Base-by-base conservation (phyloP, 768 basidiomycete genomes). In the Xerocomus brunneocitrinus region DNA sequence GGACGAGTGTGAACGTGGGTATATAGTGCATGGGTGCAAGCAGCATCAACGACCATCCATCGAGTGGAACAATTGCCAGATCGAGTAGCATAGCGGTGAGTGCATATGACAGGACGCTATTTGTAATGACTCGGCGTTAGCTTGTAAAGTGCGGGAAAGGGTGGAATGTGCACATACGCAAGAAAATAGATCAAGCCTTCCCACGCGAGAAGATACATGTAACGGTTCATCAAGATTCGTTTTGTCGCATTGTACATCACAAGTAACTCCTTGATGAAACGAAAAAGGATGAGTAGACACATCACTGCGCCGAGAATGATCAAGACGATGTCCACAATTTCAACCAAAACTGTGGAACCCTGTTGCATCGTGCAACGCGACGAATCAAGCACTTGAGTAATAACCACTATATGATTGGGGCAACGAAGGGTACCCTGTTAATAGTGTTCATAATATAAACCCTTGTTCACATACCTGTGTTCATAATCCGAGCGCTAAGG, bases 141-240 rank as follows among this genome's bases (percentile, higher is more conserved):
- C n/a, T 16, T 1, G 28, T 19, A 4, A 3, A 30, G 28, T 12
- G 40, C 12, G 24, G 9, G 38, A 6, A 34, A 13, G 8, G 24
- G 9, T 48, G n/a, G 5, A 7, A 19, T 8, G 13, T 5, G 28
- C 2, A 25, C 31, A 13, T n/a, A 50, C 22, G 22, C 13, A 22
- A 50, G 31, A 43, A 50, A 50, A n/a, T 50, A 50, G 9, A 42
- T 1, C 5, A 41, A 34, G n/a, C 49, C 49, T 12, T 50, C 49
- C 12, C 32, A 24, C 14, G 19, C 22, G 32, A 50, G n/a, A 3
- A 50, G 40, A 24, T 27, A 34, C 24, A 43, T 25, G 14, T 50
- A 50, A 5, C 24, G 30, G 14, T 30, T 39, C 8, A 42, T 27
- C n/a, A 34, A 19, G 16, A 35, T 14, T 13, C 8, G 22, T 14